Evolutionary conservation across 1,284 basidiomycete genomes (phyloP).

Genomic region (Moniliophthora roreri): DNA sequence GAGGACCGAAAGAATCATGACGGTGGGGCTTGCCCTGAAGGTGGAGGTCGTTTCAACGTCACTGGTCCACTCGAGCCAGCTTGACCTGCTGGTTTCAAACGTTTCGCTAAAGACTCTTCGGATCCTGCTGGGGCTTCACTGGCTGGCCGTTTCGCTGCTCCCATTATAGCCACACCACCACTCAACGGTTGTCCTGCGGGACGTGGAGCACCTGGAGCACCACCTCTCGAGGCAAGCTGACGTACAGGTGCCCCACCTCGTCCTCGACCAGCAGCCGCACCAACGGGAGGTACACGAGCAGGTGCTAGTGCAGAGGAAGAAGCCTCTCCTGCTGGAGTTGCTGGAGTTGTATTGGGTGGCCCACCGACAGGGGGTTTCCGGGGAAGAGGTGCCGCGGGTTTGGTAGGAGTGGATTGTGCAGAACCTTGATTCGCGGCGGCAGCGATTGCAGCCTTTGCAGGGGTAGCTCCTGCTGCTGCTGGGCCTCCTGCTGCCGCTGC

Average conservation of each 20-base stretch:
- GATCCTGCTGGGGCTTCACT: slow-evolving; percentile 25
- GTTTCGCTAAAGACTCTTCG: slow-evolving; percentile 68
- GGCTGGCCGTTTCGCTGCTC: slow-evolving; percentile 67
- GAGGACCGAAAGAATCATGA: neutral
- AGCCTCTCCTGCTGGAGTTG: neutral
- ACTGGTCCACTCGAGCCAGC: slow-evolving; percentile 9
- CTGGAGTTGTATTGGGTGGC: neutral
- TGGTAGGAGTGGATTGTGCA: slow-evolving; percentile 2
- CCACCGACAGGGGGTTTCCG: slow-evolving; percentile 19
- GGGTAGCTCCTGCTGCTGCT: slow-evolving; percentile 21
- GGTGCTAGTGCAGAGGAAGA: neutral
- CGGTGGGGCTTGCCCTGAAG: slow-evolving; percentile 5
- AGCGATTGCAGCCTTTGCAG: slow-evolving; percentile 22
- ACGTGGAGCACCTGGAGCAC: slow-evolving; percentile 18
- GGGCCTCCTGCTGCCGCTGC: slow-evolving; percentile 20
- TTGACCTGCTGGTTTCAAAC: slow-evolving; percentile 57
- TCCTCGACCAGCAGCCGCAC: slow-evolving; percentile 35
- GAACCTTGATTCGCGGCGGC: slow-evolving; percentile 1
- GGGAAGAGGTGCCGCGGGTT: slow-evolving; percentile 22
- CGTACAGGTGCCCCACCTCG: slow-evolving; percentile 42
- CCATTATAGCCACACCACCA: slow-evolving; percentile 59
- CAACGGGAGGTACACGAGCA: slow-evolving; percentile 24
- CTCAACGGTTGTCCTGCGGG: slow-evolving; percentile 6
- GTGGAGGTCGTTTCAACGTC: slow-evolving; percentile 6
- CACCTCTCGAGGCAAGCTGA: slow-evolving; percentile 33